phyloP scores from a whole-genome alignment of 75 land plant genomes.

The Azolla pinnata region DNA sequence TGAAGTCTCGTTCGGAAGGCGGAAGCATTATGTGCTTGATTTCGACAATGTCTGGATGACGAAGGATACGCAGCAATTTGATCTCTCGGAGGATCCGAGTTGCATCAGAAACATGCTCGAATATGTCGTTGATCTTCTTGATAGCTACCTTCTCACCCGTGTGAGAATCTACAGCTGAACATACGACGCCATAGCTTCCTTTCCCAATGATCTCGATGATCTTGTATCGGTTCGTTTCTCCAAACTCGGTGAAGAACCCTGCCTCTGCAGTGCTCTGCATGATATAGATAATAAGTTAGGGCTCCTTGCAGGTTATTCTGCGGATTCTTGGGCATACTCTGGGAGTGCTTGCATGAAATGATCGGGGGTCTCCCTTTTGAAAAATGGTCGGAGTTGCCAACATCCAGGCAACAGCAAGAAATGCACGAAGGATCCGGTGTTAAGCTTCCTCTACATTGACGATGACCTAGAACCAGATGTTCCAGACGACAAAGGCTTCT shows the following conservation, averaged over 20 bases:
- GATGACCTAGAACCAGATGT: too few relatives aligned
- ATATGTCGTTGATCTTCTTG: constrained; percentile 76
- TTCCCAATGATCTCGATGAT: constrained; percentile 44
- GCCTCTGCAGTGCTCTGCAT: constrained; percentile 20
- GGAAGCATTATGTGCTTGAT: constrained; percentile 86
- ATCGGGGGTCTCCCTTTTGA: too few relatives aligned
- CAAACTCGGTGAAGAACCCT: constrained; percentile 55
- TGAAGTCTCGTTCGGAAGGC: constrained; percentile 70
- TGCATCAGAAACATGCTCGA: constrained; percentile 87
- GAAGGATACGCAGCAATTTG: constrained; percentile 63
- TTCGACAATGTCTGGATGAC: constrained; percentile 76
- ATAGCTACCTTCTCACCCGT: constrained; percentile 48
- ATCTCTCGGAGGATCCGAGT: constrained; percentile 78
- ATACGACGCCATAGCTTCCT: constrained; percentile 40
- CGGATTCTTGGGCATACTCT: too few relatives aligned
- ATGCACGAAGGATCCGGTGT: too few relatives aligned
- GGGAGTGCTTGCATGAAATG: too few relatives aligned
- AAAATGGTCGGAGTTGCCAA: too few relatives aligned
- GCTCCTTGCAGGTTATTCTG: too few relatives aligned
- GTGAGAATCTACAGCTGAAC: constrained; percentile 32
- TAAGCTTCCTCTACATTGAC: too few relatives aligned
- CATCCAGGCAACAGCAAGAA: too few relatives aligned
- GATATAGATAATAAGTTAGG: too few relatives aligned
- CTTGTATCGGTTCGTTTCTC: constrained; percentile 43
- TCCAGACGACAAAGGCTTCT: too few relatives aligned